Evolutionary conservation across 306 rosid genomes (phyloP).

Genomic region (Inga leiocalycina): DNA sequence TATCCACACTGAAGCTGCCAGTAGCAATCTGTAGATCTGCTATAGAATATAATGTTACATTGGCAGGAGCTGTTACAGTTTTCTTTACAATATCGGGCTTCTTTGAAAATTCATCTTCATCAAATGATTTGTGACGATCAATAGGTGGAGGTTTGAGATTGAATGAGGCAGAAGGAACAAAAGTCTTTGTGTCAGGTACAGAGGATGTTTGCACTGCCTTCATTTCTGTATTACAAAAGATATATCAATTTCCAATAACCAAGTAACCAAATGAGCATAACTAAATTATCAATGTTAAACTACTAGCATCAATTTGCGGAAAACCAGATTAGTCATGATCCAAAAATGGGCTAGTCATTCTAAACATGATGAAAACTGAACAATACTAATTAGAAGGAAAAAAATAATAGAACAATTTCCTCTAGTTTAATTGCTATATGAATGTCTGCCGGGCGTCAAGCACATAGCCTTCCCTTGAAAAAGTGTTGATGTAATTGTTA

Average conservation of each 20-base stretch:
- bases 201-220: slow-evolving; percentile 66
- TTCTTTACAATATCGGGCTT: slow-evolving; percentile 66
- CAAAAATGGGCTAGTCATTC: slow-evolving; percentile 8
- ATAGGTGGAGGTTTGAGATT: slow-evolving; percentile 93
- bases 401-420: slow-evolving; percentile 14
- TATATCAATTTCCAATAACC: slow-evolving; percentile 26
- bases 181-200: slow-evolving; percentile 54
- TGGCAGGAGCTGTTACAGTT: slow-evolving; percentile 53
- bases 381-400: background rate
- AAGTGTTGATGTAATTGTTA: slow-evolving; percentile 8
- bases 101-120: slow-evolving; percentile 64
- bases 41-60: slow-evolving; percentile 75
- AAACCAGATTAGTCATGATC: slow-evolving; percentile 22
- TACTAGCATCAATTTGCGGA: slow-evolving; percentile 18
- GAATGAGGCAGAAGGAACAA: slow-evolving; percentile 61
- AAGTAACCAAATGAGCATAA: slow-evolving; percentile 21
- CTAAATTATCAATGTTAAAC: slow-evolving; percentile 17
- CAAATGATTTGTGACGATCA: slow-evolving; percentile 87
- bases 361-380: slow-evolving; percentile 3
- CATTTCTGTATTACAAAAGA: slow-evolving; percentile 59
- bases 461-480: slow-evolving; percentile 6
- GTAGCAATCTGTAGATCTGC: slow-evolving; percentile 96
- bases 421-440: slow-evolving; percentile 14
- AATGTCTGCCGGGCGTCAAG: slow-evolving; percentile 19
- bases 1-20: slow-evolving; percentile 85